Evolutionary conservation across 1,284 basidiomycete species (phyloP).

Genomic region (Pascua guehoae): DNA sequence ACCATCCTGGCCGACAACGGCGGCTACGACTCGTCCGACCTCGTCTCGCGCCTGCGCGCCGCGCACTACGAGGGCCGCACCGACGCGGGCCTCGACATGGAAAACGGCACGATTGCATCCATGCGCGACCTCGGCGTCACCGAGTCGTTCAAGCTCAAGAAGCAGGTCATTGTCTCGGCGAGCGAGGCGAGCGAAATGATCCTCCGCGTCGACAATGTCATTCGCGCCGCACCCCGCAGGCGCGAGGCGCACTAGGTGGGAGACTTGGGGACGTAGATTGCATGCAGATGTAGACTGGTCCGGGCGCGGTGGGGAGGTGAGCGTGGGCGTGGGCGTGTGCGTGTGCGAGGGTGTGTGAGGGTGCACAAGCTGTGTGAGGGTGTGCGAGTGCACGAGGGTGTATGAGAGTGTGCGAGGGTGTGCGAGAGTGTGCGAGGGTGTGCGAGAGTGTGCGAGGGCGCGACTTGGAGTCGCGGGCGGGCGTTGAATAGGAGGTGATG

Average conservation of each 20-base stretch:
- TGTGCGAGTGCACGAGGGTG: no score
- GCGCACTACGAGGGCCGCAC: constrained; percentile 86
- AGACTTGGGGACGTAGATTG: background rate
- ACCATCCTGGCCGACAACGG: constrained; percentile 97
- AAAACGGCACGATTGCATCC: constrained; percentile 74
- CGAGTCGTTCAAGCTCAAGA: constrained; percentile 96
- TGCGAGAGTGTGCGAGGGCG: no score
- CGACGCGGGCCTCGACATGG: constrained; percentile 93
- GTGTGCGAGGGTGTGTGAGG: no score
- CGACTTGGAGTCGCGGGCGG: no score
- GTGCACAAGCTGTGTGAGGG: no score
- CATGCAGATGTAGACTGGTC: no score
- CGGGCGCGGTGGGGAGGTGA: no score
- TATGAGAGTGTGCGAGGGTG: no score
- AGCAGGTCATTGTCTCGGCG: constrained; percentile 88
- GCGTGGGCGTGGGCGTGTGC: no score
- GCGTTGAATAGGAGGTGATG: no score
- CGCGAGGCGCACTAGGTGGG: constrained; percentile 51
- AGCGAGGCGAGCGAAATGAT: constrained; percentile 95
- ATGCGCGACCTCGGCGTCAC: constrained; percentile 87
- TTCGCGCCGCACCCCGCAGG: constrained; percentile 58
- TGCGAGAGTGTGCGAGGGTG: no score
- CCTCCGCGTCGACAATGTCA: constrained; percentile 26
- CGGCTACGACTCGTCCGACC: constrained; percentile 93
- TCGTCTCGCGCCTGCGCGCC: constrained; percentile 83